phyloP scores from a whole-genome alignment of 2,329 filamentous ascomycete species.

The Elsinoe australis region DNA sequence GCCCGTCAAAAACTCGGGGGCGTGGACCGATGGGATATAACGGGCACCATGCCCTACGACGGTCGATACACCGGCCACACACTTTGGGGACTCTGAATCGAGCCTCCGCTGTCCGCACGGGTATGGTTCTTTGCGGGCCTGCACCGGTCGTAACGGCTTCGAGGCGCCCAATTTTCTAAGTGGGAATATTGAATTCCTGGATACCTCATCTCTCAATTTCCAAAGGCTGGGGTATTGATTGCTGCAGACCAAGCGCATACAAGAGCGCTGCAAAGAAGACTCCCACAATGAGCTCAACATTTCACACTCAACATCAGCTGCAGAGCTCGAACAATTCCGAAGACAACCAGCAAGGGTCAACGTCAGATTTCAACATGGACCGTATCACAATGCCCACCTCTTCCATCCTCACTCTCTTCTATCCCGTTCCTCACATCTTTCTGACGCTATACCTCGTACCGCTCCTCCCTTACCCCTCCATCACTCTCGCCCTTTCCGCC shows the following conservation, averaged over 20 bases:
- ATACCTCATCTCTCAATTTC: background rate
- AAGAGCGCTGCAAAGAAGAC: background rate
- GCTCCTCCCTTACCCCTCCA: slow-evolving; percentile 4
- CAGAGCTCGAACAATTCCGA: too few species aligned
- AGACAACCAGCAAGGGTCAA: too few species aligned
- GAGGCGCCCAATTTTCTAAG: slow-evolving; percentile 4
- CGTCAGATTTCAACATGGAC: slow-evolving; percentile 10
- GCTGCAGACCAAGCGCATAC: background rate
- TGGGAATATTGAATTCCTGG: slow-evolving; percentile 10
- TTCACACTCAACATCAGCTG: too few species aligned
- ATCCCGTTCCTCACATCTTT: slow-evolving; percentile 3
- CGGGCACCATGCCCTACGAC: slow-evolving; percentile 10
- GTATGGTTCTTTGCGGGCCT: slow-evolving; percentile 9
- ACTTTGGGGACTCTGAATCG: background rate
- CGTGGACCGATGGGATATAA: slow-evolving; percentile 9
- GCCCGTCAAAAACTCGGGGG: too few species aligned
- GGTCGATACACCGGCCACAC: slow-evolving; percentile 14
- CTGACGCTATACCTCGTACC: slow-evolving; percentile 6
- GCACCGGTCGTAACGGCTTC: slow-evolving; percentile 1
- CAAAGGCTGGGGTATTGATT: slow-evolving; percentile 12
- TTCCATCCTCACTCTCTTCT: background rate
- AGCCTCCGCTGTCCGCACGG: background rate
- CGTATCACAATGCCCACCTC: background rate
- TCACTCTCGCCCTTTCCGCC: slow-evolving; percentile 3
- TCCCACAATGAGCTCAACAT: background rate